Evolutionary conservation across 2,329 filamentous ascomycete species (phyloP), one percentile per base, ranked within the genome.

Genomic region (Cucurbitaria berberidis): DNA sequence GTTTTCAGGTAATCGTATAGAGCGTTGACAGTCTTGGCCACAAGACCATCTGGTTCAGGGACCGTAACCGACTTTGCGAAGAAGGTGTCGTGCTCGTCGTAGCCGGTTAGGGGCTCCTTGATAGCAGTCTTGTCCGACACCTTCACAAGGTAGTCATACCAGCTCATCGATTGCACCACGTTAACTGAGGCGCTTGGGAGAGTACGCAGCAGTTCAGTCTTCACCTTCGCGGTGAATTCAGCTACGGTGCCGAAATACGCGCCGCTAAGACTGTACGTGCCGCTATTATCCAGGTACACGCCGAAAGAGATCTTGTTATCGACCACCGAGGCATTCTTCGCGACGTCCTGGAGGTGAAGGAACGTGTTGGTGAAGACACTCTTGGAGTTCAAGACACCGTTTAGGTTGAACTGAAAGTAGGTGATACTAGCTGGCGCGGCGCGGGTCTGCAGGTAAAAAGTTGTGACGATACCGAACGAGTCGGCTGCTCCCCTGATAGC

Each of bases 71-170:
- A 74, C 47, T 76, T 77, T 51, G 74, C 72, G 59, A 75, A 76
- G 66, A 76, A 76, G 59, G 69, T 67, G 51, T 76, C 74, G 54
- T 76, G 74, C 19, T 69, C 57, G 49, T 70, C 64, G 58, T 76
- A 76, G 48, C 71, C 73, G 3, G 65, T 72, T 0, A 67, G 36
- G 2, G 73, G 70, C 15, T 53, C 62, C 21, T 55, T 63, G 58
- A 76, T 66, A 34, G 55, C 59, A 16, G 45, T 56, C 21, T 63
- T 56, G 54, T 66, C 70, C 11, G 68, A 70, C 3, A 69, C 76
- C 77, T 57, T 82, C 69, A 67, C 76, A 77, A 78, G 68, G 47
- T 75, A 76, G 41, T 70, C 62, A 49, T 75, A 74, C 69, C 70
- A 75, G 49, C 63, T 69, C 70, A 68, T 58, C 7, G 59, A 64